phyloP scores from a whole-genome alignment of 345 rosid species.

The Viola odorata region DNA sequence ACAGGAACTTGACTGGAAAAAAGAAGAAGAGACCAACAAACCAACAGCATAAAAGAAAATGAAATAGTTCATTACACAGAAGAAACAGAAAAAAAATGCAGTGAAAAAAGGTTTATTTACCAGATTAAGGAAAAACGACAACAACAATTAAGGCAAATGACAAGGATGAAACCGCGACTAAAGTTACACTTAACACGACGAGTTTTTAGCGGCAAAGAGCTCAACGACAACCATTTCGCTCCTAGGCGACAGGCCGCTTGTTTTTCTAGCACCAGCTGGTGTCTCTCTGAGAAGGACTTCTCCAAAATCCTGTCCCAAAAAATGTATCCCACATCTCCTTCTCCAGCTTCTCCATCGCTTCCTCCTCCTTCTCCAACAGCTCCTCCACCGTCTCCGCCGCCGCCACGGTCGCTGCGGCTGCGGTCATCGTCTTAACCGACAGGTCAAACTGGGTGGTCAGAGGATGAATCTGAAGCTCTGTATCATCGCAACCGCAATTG shows the following conservation, averaged over 20 bases:
- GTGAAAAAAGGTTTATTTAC: not conserved
- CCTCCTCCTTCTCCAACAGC: conserved; percentile 15
- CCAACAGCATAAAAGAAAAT: too few relatives aligned
- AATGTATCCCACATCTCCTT: conserved; percentile 53
- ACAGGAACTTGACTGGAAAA: too few relatives aligned
- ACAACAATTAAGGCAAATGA: not conserved
- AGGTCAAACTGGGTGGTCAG: not conserved
- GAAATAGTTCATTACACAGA: too few relatives aligned
- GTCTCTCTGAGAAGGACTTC: conserved; percentile 48
- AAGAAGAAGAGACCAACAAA: too few relatives aligned
- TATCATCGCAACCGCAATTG: conserved; percentile 24
- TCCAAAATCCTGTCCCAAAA: conserved; percentile 45
- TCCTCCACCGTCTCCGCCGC: conserved; percentile 1
- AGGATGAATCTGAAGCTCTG: conserved; percentile 22
- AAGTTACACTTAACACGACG: too few relatives aligned
- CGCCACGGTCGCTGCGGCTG: too few relatives aligned
- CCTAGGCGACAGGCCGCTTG: too few relatives aligned
- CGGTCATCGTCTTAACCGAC: conserved; percentile 7
- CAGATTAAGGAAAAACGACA: not conserved
- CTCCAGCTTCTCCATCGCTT: conserved; percentile 30
- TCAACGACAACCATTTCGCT: too few relatives aligned
- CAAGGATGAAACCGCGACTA: too few relatives aligned
- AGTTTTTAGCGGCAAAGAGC: too few relatives aligned
- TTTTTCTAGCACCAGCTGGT: not conserved
- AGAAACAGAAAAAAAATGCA: not conserved